Evolutionary conservation across 2,329 filamentous ascomycete genomes (phyloP).

Genomic region (Diaporthe capsici): DNA sequence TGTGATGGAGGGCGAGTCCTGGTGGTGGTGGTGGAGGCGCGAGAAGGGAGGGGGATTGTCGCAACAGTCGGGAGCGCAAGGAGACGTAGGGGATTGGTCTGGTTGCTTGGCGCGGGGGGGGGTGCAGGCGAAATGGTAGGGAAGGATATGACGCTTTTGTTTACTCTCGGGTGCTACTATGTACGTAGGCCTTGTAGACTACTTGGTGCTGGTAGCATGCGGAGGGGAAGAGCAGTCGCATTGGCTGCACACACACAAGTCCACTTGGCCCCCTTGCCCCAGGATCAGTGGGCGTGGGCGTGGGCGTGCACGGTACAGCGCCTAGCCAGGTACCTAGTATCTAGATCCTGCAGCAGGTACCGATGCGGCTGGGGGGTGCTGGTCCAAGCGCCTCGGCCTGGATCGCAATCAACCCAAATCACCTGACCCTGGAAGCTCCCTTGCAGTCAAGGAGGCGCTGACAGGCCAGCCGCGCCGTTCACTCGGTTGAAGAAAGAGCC

Average conservation of each 20-base stretch:
- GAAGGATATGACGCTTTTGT: slow-evolving; percentile 32
- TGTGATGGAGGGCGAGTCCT: slow-evolving; percentile 2
- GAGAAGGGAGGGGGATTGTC: neutral
- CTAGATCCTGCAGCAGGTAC: neutral
- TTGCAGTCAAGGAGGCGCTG: slow-evolving; percentile 3
- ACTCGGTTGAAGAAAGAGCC: neutral
- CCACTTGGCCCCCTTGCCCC: neutral
- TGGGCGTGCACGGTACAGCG: neutral
- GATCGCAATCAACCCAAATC: slow-evolving; percentile 18
- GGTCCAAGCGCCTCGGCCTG: slow-evolving; percentile 9
- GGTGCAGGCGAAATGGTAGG: neutral
- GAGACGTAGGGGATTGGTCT: neutral
- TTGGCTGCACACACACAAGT: neutral
- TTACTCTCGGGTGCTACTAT: slow-evolving; percentile 28
- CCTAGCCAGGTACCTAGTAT: neutral
- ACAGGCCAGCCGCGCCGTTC: neutral
- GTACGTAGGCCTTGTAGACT: slow-evolving; percentile 8
- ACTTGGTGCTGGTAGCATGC: neutral
- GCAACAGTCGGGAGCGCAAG: slow-evolving; percentile 21
- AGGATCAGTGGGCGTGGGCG: neutral
- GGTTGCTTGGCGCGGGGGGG: slow-evolving; percentile 26
- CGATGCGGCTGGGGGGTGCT: neutral
- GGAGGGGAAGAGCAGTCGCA: neutral
- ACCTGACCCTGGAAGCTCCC: slow-evolving; percentile 34
- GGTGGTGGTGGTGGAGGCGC: neutral